These are phyloP conservation scores for Sordaria brevicollis DNA, from an alignment of 495 filamentous ascomycete species.

Conservation along the genomic window DNA sequence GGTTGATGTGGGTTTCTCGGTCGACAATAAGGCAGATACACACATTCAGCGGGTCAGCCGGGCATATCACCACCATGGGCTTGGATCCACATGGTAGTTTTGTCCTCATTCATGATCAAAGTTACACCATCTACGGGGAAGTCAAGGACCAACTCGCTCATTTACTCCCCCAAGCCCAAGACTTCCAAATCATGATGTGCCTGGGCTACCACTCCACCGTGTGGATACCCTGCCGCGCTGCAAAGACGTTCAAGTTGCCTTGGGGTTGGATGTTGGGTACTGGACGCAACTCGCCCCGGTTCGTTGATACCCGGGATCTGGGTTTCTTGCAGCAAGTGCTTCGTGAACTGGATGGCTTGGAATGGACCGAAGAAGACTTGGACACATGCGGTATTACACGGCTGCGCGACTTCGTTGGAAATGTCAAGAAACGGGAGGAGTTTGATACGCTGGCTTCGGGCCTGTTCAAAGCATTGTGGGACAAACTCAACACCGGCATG, in stretches of 20 bases:
- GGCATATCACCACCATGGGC: neutral
- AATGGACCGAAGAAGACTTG: neutral
- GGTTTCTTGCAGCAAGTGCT: neutral
- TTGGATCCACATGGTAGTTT: neutral
- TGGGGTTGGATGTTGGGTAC: neutral
- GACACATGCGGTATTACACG: neutral
- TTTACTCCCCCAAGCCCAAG: neutral
- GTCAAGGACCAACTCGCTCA: neutral
- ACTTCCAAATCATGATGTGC: neutral
- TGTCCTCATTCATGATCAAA: neutral
- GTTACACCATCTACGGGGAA: neutral
- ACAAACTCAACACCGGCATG: neutral
- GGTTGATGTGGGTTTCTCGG: neutral
- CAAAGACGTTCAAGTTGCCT: neutral
- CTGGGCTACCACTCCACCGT: neutral
- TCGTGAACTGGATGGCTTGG: neutral
- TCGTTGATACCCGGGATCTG: neutral
- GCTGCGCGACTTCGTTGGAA: neutral
- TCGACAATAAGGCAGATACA: neutral
- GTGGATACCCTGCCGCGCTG: neutral
- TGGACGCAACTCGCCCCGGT: neutral
- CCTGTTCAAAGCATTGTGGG: neutral
- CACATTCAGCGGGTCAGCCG: neutral
- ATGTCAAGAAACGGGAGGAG: neutral
- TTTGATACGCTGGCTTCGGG: neutral